phyloP scores from a whole-genome alignment of 192 early-diverging fungal genomes.

The Coemansia sp. region DNA sequence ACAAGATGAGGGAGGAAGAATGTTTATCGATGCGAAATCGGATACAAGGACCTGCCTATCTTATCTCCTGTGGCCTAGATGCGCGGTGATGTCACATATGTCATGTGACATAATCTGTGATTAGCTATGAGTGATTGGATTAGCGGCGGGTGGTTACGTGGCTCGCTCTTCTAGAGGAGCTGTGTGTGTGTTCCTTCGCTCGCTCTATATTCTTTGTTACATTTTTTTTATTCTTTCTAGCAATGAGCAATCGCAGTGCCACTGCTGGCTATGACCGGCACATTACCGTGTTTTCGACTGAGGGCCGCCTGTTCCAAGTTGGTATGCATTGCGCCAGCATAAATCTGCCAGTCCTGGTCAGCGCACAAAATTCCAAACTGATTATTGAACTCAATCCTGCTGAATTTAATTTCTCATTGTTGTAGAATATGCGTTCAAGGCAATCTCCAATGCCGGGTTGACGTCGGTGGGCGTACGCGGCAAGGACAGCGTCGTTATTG shows the following conservation, averaged over 20 bases:
- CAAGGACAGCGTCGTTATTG: constrained; percentile 91
- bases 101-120: neutral
- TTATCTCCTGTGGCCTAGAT: neutral
- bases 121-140: neutral
- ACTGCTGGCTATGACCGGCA: constrained; percentile 93
- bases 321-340: constrained; percentile 59
- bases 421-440: constrained; percentile 99
- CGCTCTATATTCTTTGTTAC: neutral
- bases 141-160: neutral
- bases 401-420: neutral
- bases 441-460: constrained; percentile 95
- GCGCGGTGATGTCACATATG: neutral
- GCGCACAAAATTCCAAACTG: neutral
- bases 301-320: constrained; percentile 99
- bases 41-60: neutral
- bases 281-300: constrained; percentile 99
- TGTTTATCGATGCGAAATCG: neutral
- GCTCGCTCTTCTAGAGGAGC: neutral
- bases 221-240: neutral
- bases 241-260: constrained; percentile 54
- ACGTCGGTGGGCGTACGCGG: constrained; percentile 96
- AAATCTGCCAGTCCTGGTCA: neutral
- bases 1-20: neutral
- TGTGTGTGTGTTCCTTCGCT: neutral
- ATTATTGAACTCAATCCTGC: neutral